phyloP scores from a whole-genome alignment of 75 land plant species.

The Cunninghamia lanceolata region DNA sequence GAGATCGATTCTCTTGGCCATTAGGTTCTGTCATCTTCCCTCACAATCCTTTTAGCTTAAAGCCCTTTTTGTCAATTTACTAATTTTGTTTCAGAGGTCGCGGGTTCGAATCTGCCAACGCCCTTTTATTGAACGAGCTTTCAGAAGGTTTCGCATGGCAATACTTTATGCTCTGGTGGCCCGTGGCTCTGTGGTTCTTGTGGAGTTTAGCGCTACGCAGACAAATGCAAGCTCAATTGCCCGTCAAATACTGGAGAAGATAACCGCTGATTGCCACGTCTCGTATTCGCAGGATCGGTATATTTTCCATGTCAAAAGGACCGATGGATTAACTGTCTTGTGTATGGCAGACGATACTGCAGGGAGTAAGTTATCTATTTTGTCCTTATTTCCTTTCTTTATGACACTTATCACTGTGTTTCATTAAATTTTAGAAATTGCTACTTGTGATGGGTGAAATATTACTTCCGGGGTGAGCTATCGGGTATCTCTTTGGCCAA shows the following conservation, averaged over 20 bases:
- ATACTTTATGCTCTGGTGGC: constrained; percentile 86
- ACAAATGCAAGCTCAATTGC: constrained; percentile 78
- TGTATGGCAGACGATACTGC: constrained; percentile 91
- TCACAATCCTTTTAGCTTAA: neutral
- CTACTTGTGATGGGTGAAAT: neutral
- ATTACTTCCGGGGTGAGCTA: neutral
- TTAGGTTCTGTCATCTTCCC: neutral
- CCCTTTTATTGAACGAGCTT: neutral
- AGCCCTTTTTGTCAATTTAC: neutral
- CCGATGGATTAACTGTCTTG: constrained; percentile 88
- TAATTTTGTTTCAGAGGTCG: constrained; percentile 1
- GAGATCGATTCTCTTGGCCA: neutral
- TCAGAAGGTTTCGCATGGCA: constrained; percentile 41
- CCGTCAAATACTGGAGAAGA: constrained; percentile 79
- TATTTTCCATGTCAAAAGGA: constrained; percentile 82
- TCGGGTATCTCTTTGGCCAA: neutral
- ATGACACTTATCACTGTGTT: neutral
- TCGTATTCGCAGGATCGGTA: constrained; percentile 93
- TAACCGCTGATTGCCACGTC: constrained; percentile 53
- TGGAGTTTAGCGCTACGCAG: constrained; percentile 60
- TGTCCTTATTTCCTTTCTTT: neutral
- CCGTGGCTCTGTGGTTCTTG: constrained; percentile 86
- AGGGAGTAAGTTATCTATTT: constrained; percentile 53
- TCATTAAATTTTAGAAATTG: neutral
- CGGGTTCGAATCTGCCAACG: neutral